Conservation (phyloP, 805 yeast genomes). For the Brettanomyces nanus region DNA sequence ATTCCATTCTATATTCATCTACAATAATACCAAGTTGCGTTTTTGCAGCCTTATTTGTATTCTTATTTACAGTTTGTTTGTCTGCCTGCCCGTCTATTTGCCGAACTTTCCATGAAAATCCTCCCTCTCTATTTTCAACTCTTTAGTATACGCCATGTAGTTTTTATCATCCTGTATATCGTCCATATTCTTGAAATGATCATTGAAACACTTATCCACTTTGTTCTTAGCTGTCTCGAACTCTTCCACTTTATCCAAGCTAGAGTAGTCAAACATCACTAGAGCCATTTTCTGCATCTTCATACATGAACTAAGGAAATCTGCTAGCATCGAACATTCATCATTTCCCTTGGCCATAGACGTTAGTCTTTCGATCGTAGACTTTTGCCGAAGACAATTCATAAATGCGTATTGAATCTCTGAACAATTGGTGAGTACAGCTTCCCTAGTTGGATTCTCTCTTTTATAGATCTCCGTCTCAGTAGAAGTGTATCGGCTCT, state of each 20-base stretch:
- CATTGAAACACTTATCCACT: conserved; percentile 23
- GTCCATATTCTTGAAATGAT: conserved; percentile 17
- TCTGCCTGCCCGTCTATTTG: conserved; percentile 6
- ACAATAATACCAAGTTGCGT: conserved; percentile 1
- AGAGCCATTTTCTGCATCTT: conserved; percentile 26
- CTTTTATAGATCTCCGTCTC: conserved; percentile 23
- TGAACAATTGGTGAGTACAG: conserved; percentile 26
- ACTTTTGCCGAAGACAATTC: conserved; percentile 19
- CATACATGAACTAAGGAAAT: conserved; percentile 24
- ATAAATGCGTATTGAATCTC: conserved; percentile 24
- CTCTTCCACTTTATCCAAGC: conserved; percentile 22
- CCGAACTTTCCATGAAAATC: conserved; percentile 19
- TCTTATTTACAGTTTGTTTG: too few relatives aligned
- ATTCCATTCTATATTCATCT: neutral
- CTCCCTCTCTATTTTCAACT: conserved; percentile 23
- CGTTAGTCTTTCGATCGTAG: conserved; percentile 11
- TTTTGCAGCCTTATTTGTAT: neutral
- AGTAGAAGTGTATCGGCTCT: conserved; percentile 6
- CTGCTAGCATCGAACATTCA: conserved; percentile 20
- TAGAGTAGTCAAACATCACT: conserved; percentile 24
- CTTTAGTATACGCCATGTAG: conserved; percentile 17
- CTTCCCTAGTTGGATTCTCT: conserved; percentile 19
- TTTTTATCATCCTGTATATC: conserved; percentile 21
- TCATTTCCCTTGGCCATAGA: conserved; percentile 12
- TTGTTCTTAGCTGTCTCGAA: conserved; percentile 20